Base-by-base conservation (phyloP, 2,329 filamentous ascomycete genomes). In the Phialocephala subalpina region DNA sequence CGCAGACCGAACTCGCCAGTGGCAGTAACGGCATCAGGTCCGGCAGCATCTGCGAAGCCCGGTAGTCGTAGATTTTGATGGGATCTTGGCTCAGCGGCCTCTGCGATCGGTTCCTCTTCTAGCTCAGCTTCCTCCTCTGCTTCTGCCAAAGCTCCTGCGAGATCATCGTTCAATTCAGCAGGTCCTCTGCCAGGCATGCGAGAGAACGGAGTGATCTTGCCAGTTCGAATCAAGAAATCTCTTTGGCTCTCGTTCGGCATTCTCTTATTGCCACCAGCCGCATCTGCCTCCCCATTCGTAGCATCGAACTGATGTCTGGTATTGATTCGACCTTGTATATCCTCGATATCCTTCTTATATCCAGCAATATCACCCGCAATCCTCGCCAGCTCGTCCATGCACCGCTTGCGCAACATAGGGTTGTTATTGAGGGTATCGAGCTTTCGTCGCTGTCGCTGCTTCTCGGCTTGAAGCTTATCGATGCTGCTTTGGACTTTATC, bases 131-230 rank as follows among this genome's bases (percentile, higher is more conserved):
- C 80, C 84, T 92, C 92, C 75, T 97, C 94, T 0, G 92, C 93
- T 76, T 97, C 92, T 16, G 94, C 81, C 65, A 97, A 86, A 1
- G 90, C 91, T 74, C 94, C 90, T 12, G 91, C 90, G 18, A 97
- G 82, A 66, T 90, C 90, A 1, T 90, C 90, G 53, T 90, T 84
- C 2, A 89, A 83, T 2, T 86, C 87, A 33, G 87, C 82, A 3
- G 83, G 75, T 27, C 74, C 83, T 1, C 89, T 81, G 16, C 87
- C 84, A 29, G 88, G 88, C 72, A 97, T 86, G 49, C 65, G 68
- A 8, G 94, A 92, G 75, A 99, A 99, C 0, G 96, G 96, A 0
- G 96, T 99, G 72, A 99, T 98, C 80, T 98, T 98, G 67, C 96
- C 96, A 0, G 95, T 99, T 33, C 96, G 89, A 58, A 99, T 96